Percentiles rank a stretch among this genome's conserved stretches.
phyloP scores from a whole-genome alignment of 306 rosid species.

The Rubus idaeus region DNA sequence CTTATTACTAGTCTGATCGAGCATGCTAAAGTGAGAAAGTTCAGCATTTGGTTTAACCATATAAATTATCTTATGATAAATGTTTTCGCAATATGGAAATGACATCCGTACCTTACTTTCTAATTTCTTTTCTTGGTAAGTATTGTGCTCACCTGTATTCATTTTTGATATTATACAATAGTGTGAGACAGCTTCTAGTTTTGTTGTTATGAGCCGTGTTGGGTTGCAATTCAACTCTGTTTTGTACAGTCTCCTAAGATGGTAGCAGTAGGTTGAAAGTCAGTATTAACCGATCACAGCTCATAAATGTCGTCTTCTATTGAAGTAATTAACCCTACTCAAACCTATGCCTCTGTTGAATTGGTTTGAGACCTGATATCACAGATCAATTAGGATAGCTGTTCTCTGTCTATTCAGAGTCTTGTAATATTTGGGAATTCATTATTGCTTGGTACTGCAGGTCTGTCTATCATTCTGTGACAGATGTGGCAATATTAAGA shows the following conservation, averaged over 20 bases:
- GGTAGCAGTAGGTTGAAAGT: constrained; percentile 8
- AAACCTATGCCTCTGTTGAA: background rate
- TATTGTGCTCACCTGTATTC: background rate
- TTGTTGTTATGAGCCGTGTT: background rate
- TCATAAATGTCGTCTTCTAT: background rate
- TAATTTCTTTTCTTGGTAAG: background rate
- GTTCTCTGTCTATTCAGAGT: constrained; percentile 8
- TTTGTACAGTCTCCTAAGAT: background rate
- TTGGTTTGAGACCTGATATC: background rate
- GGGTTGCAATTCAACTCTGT: constrained; percentile 5
- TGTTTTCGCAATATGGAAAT: background rate
- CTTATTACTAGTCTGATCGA: constrained; percentile 17
- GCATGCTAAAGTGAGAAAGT: constrained; percentile 5
- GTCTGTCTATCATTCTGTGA: constrained; percentile 83
- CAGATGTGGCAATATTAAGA: constrained; percentile 92
- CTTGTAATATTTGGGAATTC: constrained; percentile 21
- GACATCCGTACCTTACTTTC: background rate
- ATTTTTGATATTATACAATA: background rate
- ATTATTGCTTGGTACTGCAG: constrained; percentile 49
- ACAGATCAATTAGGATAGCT: constrained; percentile 2
- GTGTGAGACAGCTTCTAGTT: background rate
- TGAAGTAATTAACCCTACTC: background rate
- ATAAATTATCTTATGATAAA: background rate
- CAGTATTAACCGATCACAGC: background rate
- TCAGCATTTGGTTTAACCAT: background rate